These are phyloP conservation scores for Leucosporidium yakuticum DNA, from an alignment of 768 basidiomycete species.

Conservation along the genomic window DNA sequence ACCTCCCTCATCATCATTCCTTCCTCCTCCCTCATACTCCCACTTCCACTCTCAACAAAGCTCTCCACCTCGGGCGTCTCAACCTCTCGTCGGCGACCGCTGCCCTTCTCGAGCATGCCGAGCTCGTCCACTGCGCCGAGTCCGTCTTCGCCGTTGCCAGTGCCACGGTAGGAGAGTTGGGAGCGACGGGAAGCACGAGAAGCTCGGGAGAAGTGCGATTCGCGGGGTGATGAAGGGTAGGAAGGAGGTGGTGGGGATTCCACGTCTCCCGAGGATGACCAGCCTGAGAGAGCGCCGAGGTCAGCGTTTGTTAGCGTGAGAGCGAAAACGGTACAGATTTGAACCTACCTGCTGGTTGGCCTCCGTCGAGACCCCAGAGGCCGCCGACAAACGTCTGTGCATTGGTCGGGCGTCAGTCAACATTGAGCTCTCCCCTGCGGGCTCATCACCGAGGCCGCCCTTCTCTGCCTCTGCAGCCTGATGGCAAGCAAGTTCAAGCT, in stretches of 20 bases:
- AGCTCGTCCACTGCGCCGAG: not conserved
- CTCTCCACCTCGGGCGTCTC: not conserved
- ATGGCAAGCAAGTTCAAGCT: too few relatives aligned
- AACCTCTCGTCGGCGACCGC: not conserved
- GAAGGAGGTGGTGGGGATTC: not conserved
- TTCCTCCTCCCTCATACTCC: not conserved
- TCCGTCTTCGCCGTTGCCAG: not conserved
- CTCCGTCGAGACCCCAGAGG: not conserved
- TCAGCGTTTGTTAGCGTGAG: not conserved
- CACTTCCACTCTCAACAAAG: not conserved
- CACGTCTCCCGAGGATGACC: not conserved
- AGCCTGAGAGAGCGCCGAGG: slow-evolving; percentile 1
- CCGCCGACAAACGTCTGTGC: too few relatives aligned
- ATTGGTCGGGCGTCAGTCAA: too few relatives aligned
- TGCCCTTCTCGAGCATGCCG: slow-evolving; percentile 13
- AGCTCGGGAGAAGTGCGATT: slow-evolving; percentile 27
- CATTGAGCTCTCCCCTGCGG: too few relatives aligned
- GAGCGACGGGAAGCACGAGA: slow-evolving; percentile 15
- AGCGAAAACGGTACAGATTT: too few relatives aligned
- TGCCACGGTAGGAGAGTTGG: not conserved
- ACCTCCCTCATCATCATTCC: not conserved
- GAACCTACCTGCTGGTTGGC: not conserved
- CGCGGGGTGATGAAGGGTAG: slow-evolving; percentile 3
- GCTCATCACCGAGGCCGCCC: too few relatives aligned
- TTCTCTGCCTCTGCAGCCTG: too few relatives aligned